Evolutionary conservation across 129 eudicot species (phyloP).

Genomic region (Flaveria linearis): DNA sequence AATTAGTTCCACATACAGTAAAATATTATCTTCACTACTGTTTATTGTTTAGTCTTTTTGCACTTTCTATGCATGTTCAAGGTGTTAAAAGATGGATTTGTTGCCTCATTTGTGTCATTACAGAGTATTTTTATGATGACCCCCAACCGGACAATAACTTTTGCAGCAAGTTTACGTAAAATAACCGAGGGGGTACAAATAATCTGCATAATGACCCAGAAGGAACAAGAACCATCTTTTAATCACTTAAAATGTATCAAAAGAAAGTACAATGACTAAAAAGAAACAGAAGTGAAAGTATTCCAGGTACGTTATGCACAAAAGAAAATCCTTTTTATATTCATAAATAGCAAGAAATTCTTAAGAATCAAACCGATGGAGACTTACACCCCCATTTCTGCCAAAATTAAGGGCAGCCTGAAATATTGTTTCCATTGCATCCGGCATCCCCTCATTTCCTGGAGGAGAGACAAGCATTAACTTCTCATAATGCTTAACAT

Average conservation of each 20-base stretch:
- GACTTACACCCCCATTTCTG: constrained; percentile 87
- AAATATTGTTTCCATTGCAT: constrained; percentile 93
- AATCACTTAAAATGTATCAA: not conserved
- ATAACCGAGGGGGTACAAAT: not conserved
- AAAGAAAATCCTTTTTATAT: not conserved
- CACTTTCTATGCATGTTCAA: not conserved
- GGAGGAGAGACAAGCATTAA: constrained; percentile 2
- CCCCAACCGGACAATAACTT: not conserved
- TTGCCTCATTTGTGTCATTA: not conserved
- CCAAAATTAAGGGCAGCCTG: constrained; percentile 88
- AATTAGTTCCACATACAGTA: not conserved
- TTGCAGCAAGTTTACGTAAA: not conserved
- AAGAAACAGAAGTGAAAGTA: not conserved
- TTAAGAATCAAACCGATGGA: constrained; percentile 14
- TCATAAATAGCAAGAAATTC: not conserved
- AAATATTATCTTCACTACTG: not conserved
- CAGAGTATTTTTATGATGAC: not conserved
- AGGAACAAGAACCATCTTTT: not conserved
- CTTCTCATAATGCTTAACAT: not conserved
- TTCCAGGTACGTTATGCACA: not conserved
- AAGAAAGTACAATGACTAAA: not conserved
- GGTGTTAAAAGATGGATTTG: not conserved
- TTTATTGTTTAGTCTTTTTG: not conserved
- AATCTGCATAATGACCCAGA: not conserved
- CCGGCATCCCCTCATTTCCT: constrained; percentile 89